phyloP scores from a whole-genome alignment of 2,329 filamentous ascomycete genomes.

The Alternaria hordeiaustralica region DNA sequence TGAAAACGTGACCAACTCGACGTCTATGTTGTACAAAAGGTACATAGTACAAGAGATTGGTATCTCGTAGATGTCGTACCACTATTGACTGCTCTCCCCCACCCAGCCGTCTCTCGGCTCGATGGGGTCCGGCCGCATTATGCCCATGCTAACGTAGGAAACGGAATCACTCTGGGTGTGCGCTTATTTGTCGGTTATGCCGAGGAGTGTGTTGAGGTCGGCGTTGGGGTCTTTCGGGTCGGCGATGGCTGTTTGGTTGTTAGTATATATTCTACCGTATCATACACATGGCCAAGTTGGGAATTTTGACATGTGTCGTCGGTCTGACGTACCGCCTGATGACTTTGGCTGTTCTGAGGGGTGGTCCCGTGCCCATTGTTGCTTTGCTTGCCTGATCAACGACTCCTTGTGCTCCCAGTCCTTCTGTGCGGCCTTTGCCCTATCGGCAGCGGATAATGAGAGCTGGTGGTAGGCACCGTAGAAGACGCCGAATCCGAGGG shows the following conservation, averaged over 20 bases:
- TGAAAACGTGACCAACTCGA: constrained; percentile 43
- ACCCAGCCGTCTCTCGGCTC: constrained; percentile 19
- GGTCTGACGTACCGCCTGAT: constrained; percentile 35
- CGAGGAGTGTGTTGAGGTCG: constrained; percentile 76
- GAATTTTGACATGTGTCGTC: background rate
- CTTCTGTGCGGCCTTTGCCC: constrained; percentile 72
- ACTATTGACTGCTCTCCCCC: constrained; percentile 24
- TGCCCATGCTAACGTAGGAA: constrained; percentile 33
- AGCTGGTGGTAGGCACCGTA: constrained; percentile 97
- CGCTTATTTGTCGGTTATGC: constrained; percentile 46
- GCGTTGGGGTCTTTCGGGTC: constrained; percentile 88
- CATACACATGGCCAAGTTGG: background rate
- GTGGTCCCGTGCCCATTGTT: constrained; percentile 84
- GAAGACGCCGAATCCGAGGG: constrained; percentile 87
- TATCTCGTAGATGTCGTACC: constrained; percentile 29
- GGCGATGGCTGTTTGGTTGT: constrained; percentile 53
- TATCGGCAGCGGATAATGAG: constrained; percentile 74
- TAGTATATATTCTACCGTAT: background rate
- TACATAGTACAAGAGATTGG: constrained; percentile 48
- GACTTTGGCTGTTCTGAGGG: constrained; percentile 40
- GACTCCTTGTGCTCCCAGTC: constrained; percentile 91
- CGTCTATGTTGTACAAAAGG: constrained; percentile 52
- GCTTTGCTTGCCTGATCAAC: constrained; percentile 92
- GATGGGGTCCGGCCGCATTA: constrained; percentile 22
- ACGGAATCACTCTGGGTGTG: background rate